Conservation (phyloP, 306 rosid genomes). For the Astragalus glycyphyllos region DNA sequence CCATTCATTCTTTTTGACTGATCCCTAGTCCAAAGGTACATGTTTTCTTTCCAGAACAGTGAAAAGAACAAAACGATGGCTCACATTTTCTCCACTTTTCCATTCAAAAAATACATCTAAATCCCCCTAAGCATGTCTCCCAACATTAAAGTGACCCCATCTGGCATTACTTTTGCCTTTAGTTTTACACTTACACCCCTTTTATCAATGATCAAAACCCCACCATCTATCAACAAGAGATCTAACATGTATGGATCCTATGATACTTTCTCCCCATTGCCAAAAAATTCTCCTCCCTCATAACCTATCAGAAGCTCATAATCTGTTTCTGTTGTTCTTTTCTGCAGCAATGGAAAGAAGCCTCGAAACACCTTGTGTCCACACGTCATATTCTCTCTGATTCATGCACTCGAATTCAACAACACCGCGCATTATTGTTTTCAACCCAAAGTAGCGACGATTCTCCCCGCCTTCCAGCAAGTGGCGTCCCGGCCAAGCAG, state of each 20-base stretch:
- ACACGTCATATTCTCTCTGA: conserved; percentile 83
- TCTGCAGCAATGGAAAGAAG: conserved; percentile 77
- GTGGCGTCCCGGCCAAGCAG: conserved; percentile 98
- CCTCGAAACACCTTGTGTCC: conserved; percentile 91
- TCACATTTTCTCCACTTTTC: conserved; percentile 60
- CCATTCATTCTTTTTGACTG: conserved; percentile 53
- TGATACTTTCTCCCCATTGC: conserved; percentile 19
- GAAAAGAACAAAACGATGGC: conserved; percentile 39
- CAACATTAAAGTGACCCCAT: conserved; percentile 49
- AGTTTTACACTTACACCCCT: conserved; percentile 39
- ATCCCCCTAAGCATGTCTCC: conserved; percentile 49
- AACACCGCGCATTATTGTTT: conserved; percentile 69
- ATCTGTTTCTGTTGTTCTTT: conserved; percentile 59
- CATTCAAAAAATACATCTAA: conserved; percentile 51
- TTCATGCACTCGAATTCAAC: conserved; percentile 89
- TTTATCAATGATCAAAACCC: conserved; percentile 60
- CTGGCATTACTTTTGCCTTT: conserved; percentile 61
- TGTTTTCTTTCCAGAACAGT: conserved; percentile 53
- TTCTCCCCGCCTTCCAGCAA: conserved; percentile 81
- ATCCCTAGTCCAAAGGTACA: conserved; percentile 66
- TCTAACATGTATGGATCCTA: conserved; percentile 32
- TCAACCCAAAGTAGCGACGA: conserved; percentile 91
- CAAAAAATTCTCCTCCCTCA: conserved; percentile 25
- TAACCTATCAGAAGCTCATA: conserved; percentile 33
- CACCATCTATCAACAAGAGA: conserved; percentile 49